Evolutionary conservation across 1,139 yeast genomes (phyloP).

Genomic region (Suhomyces yuchorum): DNA sequence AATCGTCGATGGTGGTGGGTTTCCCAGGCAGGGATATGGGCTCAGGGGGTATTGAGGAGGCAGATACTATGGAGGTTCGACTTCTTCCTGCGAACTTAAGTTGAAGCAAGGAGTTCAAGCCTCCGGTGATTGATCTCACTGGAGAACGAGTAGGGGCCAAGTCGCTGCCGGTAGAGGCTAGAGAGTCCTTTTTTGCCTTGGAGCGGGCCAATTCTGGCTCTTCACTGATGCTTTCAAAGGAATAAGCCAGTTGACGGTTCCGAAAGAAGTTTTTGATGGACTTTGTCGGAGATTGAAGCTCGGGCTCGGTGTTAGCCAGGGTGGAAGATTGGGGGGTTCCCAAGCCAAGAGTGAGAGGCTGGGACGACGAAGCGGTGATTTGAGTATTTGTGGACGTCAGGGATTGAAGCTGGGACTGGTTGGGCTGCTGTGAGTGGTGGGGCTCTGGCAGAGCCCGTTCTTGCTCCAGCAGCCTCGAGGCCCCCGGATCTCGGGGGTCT

Average conservation of each 20-base stretch:
- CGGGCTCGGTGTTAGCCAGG: slow-evolving; percentile 10
- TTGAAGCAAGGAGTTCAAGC: slow-evolving; percentile 19
- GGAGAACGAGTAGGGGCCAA: slow-evolving; percentile 16
- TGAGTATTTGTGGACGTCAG: slow-evolving; percentile 1
- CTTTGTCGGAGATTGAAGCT: slow-evolving; percentile 30
- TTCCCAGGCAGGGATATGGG: slow-evolving; percentile 9
- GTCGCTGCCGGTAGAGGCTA: slow-evolving; percentile 14
- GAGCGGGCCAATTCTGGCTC: slow-evolving; percentile 24
- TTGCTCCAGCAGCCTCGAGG: background rate
- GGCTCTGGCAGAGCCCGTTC: background rate
- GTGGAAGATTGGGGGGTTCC: background rate
- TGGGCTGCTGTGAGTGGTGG: background rate
- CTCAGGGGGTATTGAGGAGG: slow-evolving; percentile 3
- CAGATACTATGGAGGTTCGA: slow-evolving; percentile 21
- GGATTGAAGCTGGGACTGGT: background rate
- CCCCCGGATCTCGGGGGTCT: slow-evolving; percentile 1
- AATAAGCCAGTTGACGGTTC: slow-evolving; percentile 28
- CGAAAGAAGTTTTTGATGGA: slow-evolving; percentile 31
- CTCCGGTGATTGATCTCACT: slow-evolving; percentile 15
- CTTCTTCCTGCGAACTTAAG: slow-evolving; percentile 27
- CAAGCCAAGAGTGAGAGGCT: background rate
- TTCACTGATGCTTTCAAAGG: slow-evolving; percentile 32
- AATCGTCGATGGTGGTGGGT: slow-evolving; percentile 36
- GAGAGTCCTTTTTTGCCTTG: slow-evolving; percentile 9
- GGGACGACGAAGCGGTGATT: background rate